Base-by-base conservation (phyloP, 2,329 filamentous ascomycete genomes). In the Chrysoporthe cubensis region DNA sequence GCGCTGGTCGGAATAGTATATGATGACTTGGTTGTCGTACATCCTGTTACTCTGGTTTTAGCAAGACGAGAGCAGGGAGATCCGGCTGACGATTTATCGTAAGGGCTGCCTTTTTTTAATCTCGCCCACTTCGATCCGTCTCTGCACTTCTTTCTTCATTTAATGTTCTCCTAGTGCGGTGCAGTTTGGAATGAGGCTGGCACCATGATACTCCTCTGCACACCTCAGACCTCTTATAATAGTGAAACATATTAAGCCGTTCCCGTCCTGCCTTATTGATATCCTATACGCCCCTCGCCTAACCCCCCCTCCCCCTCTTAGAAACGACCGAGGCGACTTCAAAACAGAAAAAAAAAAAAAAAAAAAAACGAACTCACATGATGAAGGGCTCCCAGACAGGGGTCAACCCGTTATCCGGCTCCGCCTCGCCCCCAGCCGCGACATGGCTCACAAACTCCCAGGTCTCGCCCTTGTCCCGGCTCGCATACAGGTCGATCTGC, bases 351-450 rank as follows among this genome's bases (percentile, higher is more conserved):
- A 7, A 34, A 14, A 61, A n/a, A 42, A 14, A 37, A 5, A 42
- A 43, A 8, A 50, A n/a, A 18, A 14, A 7, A 59, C 14, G 1
- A 16, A 64, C 71, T 66, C 57, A 74, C 74, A 87, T 74, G 54
- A 92, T 77, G 76, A 90, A 91, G 0, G 90, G 90, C 76, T 93
- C 91, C 90, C 90, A 93, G 26, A 93, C 87, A 0, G 90, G 88
- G 0, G 88, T 90, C 48, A 88, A 76, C 1, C 88, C 90, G 73
- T 92, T 91, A 73, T 87, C 83, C 3, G 89, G 85, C 0, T 80
- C 73, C 2, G 89, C 88, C 59, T 82, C 82, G n/a, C 88, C 88
- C 44, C 90, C 90, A 1, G 80, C 78, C 0, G 89, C 90, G 57
- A 92, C 85, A 71, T 88, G 84, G 68, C 86, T 89, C 64, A 91